Evolutionary conservation across 768 basidiomycete species (phyloP).

Genomic region (Crucibulum laeve): DNA sequence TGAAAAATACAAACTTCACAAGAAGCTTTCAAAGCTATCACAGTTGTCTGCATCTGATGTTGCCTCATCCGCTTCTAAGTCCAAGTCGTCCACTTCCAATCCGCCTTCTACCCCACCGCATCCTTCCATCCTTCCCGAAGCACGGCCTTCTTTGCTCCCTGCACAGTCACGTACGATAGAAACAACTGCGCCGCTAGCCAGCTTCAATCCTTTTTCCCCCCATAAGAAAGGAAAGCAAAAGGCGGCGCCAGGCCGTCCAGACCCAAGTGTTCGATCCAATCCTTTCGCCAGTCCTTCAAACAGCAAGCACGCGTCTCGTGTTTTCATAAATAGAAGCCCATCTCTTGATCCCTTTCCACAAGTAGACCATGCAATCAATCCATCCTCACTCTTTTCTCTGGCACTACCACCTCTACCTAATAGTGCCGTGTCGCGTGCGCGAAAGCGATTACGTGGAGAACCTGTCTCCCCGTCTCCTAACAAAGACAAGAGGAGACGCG

Average conservation of each 20-base stretch:
- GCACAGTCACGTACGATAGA: slow-evolving; percentile 49
- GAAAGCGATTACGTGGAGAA: slow-evolving; percentile 79
- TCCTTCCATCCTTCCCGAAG: slow-evolving; percentile 23
- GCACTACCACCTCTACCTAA: slow-evolving; percentile 18
- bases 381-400: slow-evolving; percentile 10
- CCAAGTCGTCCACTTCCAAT: not conserved
- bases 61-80: not conserved
- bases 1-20: slow-evolving; percentile 79
- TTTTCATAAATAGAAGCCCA: too few species aligned
- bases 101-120: slow-evolving; percentile 35
- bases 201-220: slow-evolving; percentile 79
- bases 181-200: slow-evolving; percentile 44
- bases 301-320: too few species aligned
- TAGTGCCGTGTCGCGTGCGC: slow-evolving; percentile 59
- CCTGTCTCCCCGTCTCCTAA: slow-evolving; percentile 79
- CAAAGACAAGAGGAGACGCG: slow-evolving; percentile 69
- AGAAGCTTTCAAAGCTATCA: slow-evolving; percentile 55
- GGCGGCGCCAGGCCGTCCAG: slow-evolving; percentile 15
- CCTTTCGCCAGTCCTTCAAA: slow-evolving; percentile 41
- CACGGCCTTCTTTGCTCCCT: slow-evolving; percentile 31
- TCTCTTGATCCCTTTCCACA: slow-evolving; percentile 36
- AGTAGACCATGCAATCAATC: slow-evolving; percentile 17
- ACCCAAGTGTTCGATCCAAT: slow-evolving; percentile 23
- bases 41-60: slow-evolving; percentile 4
- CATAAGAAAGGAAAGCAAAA: slow-evolving; percentile 55